Evolutionary conservation across 768 basidiomycete species (phyloP).

Genomic region (Podaxis pistillaris): DNA sequence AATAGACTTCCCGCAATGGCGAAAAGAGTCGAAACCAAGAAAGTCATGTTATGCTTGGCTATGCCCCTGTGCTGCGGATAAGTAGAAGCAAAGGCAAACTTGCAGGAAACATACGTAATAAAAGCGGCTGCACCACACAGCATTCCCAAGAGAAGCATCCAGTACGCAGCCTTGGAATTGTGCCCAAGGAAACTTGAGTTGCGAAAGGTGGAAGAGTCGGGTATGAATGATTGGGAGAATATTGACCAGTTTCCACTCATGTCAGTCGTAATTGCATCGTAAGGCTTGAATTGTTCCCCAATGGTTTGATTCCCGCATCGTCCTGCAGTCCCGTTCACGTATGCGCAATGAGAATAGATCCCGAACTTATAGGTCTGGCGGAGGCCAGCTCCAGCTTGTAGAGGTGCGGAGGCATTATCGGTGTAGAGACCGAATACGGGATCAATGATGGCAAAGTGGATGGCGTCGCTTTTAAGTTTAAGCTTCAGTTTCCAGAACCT

Average conservation of each 20-base stretch:
- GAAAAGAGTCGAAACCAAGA: constrained; percentile 64
- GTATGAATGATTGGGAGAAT: constrained; percentile 52
- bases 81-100: constrained; percentile 6
- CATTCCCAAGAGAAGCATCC: constrained; percentile 71
- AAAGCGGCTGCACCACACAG: constrained; percentile 64
- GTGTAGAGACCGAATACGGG: constrained; percentile 66
- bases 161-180: constrained; percentile 70
- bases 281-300: constrained; percentile 65
- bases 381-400: constrained; percentile 55
- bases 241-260: constrained; percentile 63
- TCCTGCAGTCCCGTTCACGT: constrained; percentile 56
- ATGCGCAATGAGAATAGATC: constrained; percentile 80
- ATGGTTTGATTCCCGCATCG: constrained; percentile 61
- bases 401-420: constrained; percentile 59
- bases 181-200: constrained; percentile 62
- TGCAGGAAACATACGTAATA: constrained; percentile 50
- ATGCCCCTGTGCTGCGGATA: constrained; percentile 51
- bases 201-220: constrained; percentile 47
- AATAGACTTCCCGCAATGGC: constrained; percentile 60
- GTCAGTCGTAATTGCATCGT: constrained; percentile 59
- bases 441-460: constrained; percentile 50
- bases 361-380: constrained; percentile 76
- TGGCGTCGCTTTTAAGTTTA: constrained; percentile 41
- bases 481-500: background rate
- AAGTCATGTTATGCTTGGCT: constrained; percentile 60